Evolutionary conservation across 129 eudicot genomes (phyloP), one percentile per base, ranked within the genome.

Genomic region (Tanacetum coccineum): DNA sequence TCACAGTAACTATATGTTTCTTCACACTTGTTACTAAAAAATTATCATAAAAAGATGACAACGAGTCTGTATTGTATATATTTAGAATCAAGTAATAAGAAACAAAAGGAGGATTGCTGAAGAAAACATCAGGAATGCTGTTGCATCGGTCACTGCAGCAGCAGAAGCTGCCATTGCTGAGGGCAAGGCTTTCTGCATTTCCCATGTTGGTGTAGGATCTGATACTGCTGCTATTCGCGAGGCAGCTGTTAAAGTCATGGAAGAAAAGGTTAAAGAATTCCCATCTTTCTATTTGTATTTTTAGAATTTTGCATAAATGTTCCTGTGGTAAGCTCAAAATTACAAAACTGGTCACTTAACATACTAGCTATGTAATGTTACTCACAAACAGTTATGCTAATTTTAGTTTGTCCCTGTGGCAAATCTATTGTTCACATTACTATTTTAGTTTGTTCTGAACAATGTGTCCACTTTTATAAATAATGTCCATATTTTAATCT

Each of bases 231-330:
- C 96, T 39, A 80, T 89, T 60, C 90, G 92, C 28, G 98, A 88
- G 68, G 98, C 98, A 82, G 96, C 84, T 68, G 87, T 82, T 13
- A 86, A 89, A 79, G 95, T 88, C 76, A 86, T 82, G 85, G 92
- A 87, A 44, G 84, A 88, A 66, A 91, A 86, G 98, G 98, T 92
- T 61, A 18, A 6, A 36, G 42, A 36, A 36, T 36, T 6, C 10
- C 10, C 42, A 7, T 36, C 42, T 36, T 36, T 36, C 42, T 7
- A 36, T 36, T 2, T 36, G 10, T 36, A 36, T 36, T 36, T 92
- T 36, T 36, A 36, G 42, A 36, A 36, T 22, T 22, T 7, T 36
- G 42, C 42, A 36, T 36, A 36, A 36, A 36, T 36, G n/a, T 13
- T 39, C 59, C 20, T 53, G 11, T 53, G 26, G 12, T 26, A 2